Base-by-base conservation (phyloP, 768 basidiomycete species). In the Cystobasidium onofrii region DNA sequence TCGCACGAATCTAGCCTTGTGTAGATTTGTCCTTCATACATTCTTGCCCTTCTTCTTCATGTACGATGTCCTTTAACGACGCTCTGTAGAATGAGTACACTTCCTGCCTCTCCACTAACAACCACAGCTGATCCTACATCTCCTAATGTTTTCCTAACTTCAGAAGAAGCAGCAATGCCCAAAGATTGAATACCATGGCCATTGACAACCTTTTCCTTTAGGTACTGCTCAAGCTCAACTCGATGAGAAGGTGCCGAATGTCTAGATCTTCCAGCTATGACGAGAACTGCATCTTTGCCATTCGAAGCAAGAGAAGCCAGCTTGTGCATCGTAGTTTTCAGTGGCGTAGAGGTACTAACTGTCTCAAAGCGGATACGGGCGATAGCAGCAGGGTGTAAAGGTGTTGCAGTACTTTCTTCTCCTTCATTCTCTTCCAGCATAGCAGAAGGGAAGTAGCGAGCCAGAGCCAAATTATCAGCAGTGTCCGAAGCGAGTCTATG, bases 381-480 rank as follows among this genome's bases (percentile, higher is more conserved):
- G 18, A 23, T 31, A 12, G 43, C 43, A 36, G 34, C 50, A n/a
- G 69, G 15, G 15, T 50, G 65, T 4, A 67, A 2, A 41, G 83
- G 77, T 4, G 75, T 78, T 10, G 81, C 74, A 50, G 81, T 77
- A 57, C 78, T 81, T 0, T 76, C 74, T 6, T 77, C 67, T 0
- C 60, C 73, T 13, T 81, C 76, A 13, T 78, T 75, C 29, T 72
- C 17, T 6, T 80, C 79, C 9, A 82, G 74, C 0, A 88, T 83
- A 77, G 34, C 69, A 23, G 33, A 50, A 1, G 62, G 74, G 74
- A 75, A 75, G 73, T 87, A 90, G 50, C 85, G 85, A 0, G 85
- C 83, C 91, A 92, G 94, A 25, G 86, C 78, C 31, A 93, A 76
- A 77, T 88, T 87, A 80, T 97, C 94, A 0, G 91, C 91, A 0